Evolutionary conservation across 2,329 filamentous ascomycete genomes (phyloP).

Genomic region (Blumeria hordei): DNA sequence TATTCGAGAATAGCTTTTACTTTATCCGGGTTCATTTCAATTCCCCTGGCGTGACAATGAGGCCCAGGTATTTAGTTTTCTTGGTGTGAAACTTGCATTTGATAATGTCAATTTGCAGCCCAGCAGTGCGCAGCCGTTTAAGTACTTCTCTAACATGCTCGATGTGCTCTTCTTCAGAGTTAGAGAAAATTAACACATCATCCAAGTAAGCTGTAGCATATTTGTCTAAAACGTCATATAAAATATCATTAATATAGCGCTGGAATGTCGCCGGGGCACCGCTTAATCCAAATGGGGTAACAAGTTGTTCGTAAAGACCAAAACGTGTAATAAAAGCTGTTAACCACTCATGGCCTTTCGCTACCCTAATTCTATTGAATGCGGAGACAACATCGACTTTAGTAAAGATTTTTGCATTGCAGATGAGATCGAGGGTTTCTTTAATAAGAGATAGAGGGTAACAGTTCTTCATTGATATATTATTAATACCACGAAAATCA

Average conservation of each 20-base stretch:
- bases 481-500: not conserved
- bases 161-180: too few species aligned
- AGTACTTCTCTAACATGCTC: too few species aligned
- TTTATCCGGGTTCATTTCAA: too few species aligned
- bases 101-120: too few species aligned
- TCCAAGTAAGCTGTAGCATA: too few species aligned
- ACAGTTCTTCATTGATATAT: not conserved
- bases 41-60: too few species aligned
- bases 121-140: too few species aligned
- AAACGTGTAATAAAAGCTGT: not conserved
- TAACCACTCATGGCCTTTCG: not conserved
- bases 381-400: not conserved
- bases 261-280: not conserved
- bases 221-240: not conserved
- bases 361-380: not conserved
- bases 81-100: too few species aligned
- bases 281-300: not conserved
- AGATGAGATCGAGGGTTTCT: not conserved
- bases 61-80: too few species aligned
- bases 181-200: too few species aligned
- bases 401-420: not conserved
- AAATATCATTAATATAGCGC: not conserved
- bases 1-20: too few species aligned
- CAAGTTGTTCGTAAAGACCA: not conserved
- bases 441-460: not conserved